These are phyloP conservation scores for Dictyostelium capitatum DNA, from an alignment of 78 protist genomes.

Conservation along the genomic window DNA sequence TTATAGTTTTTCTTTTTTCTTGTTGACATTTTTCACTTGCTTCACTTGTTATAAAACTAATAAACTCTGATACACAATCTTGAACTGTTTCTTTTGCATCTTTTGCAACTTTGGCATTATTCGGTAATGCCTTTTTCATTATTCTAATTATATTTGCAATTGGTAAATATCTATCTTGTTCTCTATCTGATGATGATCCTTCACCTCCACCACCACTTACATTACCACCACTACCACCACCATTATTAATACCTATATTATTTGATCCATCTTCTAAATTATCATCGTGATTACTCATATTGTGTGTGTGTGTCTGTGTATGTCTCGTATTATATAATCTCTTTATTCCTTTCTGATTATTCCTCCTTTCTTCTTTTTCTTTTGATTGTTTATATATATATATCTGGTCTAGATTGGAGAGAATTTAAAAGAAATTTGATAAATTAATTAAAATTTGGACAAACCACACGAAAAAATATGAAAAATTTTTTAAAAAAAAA, in stretches of 20 bases:
- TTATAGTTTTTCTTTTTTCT: conserved; percentile 93
- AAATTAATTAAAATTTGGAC: too few relatives aligned
- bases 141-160: conserved; percentile 89
- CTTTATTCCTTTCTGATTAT: too few relatives aligned
- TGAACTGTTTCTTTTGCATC: conserved; percentile 93
- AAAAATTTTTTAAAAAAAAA: too few relatives aligned
- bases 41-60: conserved; percentile 89
- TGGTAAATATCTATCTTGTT: conserved; percentile 85
- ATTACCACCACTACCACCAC: not conserved
- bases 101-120: conserved; percentile 90
- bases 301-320: too few relatives aligned
- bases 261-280: too few relatives aligned
- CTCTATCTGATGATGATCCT: conserved; percentile 2
- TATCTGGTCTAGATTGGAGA: too few relatives aligned
- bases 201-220: not conserved
- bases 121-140: conserved; percentile 90
- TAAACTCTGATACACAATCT: conserved; percentile 93
- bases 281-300: too few relatives aligned
- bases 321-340: too few relatives aligned
- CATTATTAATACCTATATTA: not conserved
- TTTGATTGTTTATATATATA: too few relatives aligned
- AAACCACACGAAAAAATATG: too few relatives aligned
- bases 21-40: conserved; percentile 88
- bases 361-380: too few relatives aligned
- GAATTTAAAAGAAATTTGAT: too few relatives aligned